Percentiles rank a stretch among this genome's conserved stretches.
Evolutionary conservation across 257 asterid species (phyloP).

Genomic region (Scutellaria minor): DNA sequence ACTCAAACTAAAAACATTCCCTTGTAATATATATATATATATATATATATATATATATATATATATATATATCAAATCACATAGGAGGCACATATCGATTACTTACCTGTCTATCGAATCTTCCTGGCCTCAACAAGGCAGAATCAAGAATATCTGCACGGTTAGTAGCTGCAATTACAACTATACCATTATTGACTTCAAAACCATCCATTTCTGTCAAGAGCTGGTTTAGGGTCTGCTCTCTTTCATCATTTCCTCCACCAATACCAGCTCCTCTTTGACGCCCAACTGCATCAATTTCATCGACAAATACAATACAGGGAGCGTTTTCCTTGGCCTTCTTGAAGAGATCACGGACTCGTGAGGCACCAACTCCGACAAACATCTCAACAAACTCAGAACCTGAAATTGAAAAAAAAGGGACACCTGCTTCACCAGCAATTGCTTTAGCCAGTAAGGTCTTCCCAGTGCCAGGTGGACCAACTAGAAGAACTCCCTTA

Average conservation of each 20-base stretch:
- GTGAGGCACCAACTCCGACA: slow-evolving; percentile 96
- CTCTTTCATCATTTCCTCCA: slow-evolving; percentile 97
- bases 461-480: slow-evolving; percentile 98
- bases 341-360: slow-evolving; percentile 96
- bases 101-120: slow-evolving; percentile 89
- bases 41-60: too few species aligned
- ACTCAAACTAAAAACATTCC: slow-evolving; percentile 19
- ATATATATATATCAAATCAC: neutral
- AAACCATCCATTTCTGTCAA: slow-evolving; percentile 97
- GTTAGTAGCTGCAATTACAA: slow-evolving; percentile 92
- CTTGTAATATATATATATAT: neutral
- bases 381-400: slow-evolving; percentile 99
- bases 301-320: slow-evolving; percentile 94
- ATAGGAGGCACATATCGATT: neutral
- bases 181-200: slow-evolving; percentile 86
- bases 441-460: slow-evolving; percentile 92
- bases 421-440: slow-evolving; percentile 98
- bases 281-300: slow-evolving; percentile 97
- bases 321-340: slow-evolving; percentile 99
- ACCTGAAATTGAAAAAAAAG: slow-evolving; percentile 92
- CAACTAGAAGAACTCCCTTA: slow-evolving; percentile 93
- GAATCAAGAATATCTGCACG: slow-evolving; percentile 96
- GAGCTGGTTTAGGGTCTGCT: slow-evolving; percentile 90
- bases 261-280: slow-evolving; percentile 98
- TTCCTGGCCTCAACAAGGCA: slow-evolving; percentile 87